phyloP scores from a whole-genome alignment of 2,329 filamentous ascomycete genomes.

The Fusarium sarcochroum region DNA sequence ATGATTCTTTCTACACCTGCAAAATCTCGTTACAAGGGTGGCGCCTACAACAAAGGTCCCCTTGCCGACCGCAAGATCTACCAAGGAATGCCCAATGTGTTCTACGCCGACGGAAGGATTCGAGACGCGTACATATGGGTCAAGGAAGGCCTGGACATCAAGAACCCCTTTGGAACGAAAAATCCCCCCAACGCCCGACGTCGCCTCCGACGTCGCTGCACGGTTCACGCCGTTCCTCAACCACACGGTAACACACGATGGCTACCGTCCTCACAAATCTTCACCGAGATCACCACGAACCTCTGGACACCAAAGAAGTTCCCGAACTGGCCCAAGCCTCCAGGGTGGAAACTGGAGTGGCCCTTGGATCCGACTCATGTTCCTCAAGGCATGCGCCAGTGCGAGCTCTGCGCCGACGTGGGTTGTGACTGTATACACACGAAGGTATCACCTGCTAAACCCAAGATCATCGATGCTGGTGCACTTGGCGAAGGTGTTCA shows the following conservation, averaged over 20 bases:
- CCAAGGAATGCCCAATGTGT: neutral
- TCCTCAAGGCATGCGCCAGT: neutral
- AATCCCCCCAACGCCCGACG: neutral
- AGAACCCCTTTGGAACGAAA: neutral
- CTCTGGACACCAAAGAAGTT: neutral
- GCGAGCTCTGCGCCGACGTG: neutral
- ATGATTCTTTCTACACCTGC: neutral
- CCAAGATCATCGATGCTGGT: neutral
- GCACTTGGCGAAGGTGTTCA: neutral
- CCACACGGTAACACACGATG: too few relatives aligned
- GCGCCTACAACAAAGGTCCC: neutral
- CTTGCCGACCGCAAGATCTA: neutral
- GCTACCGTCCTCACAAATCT: neutral
- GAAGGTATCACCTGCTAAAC: neutral
- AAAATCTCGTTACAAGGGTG: neutral
- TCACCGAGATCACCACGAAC: neutral
- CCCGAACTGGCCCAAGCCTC: neutral
- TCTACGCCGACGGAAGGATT: neutral
- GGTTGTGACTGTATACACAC: neutral
- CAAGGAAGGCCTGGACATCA: neutral
- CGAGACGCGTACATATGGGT: too few relatives aligned
- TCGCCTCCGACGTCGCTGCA: neutral
- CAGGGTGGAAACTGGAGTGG: neutral
- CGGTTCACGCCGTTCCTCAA: neutral
- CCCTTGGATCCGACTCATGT: neutral